These are phyloP conservation scores for sorghum (Sorghum bicolor) DNA, from an alignment of 176 grass and related monocot species.

Conservation along the genomic window DNA sequence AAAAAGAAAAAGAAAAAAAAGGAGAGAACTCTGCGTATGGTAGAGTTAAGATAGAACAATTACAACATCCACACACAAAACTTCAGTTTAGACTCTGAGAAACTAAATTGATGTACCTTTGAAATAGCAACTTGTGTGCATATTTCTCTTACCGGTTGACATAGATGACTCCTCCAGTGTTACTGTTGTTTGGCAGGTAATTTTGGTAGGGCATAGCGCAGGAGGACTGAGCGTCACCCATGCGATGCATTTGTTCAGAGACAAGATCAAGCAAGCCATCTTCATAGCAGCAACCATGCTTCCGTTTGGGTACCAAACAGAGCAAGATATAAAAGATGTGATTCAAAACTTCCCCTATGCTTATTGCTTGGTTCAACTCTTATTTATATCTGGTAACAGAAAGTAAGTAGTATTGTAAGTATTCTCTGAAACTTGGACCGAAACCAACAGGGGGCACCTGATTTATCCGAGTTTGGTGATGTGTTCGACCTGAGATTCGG, in stretches of 20 bases:
- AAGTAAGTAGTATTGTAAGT: neutral
- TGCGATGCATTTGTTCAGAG: slow-evolving; percentile 30
- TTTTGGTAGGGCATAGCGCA: slow-evolving; percentile 48
- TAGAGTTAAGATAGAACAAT: too few species aligned
- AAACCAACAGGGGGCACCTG: slow-evolving; percentile 38
- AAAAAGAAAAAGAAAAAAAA: too few species aligned
- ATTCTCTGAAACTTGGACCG: neutral
- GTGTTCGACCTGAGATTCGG: slow-evolving; percentile 33
- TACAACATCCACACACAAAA: neutral
- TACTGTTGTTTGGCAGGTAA: neutral
- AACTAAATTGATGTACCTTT: neutral
- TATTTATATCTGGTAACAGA: neutral
- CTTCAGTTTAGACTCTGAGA: neutral
- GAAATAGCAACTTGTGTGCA: neutral
- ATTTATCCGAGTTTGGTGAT: slow-evolving; percentile 40
- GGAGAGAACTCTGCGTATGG: too few species aligned
- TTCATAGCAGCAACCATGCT: slow-evolving; percentile 65
- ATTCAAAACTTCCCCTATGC: neutral
- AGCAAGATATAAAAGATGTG: slow-evolving; percentile 47
- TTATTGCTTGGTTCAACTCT: neutral
- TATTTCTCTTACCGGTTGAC: neutral
- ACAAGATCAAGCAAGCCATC: slow-evolving; percentile 43
- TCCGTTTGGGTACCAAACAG: slow-evolving; percentile 36
- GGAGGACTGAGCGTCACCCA: slow-evolving; percentile 38
- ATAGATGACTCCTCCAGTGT: neutral